These are phyloP conservation scores for Lactarius hengduanensis DNA, from an alignment of 768 basidiomycete genomes.

Conservation along the genomic window DNA sequence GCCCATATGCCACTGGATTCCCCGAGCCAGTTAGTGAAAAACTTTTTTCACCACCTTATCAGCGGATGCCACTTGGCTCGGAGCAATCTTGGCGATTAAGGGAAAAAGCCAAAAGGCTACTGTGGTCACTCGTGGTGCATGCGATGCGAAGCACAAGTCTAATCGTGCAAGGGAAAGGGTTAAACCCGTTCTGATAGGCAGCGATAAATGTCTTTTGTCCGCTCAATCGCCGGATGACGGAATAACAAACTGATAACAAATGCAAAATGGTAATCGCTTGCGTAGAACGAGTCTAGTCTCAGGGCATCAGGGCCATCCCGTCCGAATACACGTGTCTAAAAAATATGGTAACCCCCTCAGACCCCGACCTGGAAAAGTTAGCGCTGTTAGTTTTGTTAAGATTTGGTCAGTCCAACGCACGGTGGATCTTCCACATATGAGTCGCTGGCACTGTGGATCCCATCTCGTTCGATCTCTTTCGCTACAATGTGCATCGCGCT, in stretches of 20 bases:
- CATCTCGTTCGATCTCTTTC: slow-evolving; percentile 60
- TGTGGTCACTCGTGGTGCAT: no score
- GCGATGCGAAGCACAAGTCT: background rate
- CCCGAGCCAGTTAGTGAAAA: slow-evolving; percentile 29
- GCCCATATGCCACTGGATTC: slow-evolving; percentile 5
- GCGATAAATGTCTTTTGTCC: background rate
- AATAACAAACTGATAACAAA: background rate
- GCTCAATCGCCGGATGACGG: background rate
- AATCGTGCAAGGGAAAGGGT: background rate
- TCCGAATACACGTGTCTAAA: slow-evolving; percentile 27
- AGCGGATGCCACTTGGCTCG: slow-evolving; percentile 21
- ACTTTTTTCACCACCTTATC: slow-evolving; percentile 13
- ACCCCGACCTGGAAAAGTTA: slow-evolving; percentile 14
- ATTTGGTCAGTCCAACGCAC: slow-evolving; percentile 40
- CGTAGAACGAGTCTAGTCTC: background rate
- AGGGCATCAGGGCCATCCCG: slow-evolving; percentile 30
- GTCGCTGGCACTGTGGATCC: slow-evolving; percentile 45
- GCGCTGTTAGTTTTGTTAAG: background rate
- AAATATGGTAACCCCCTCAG: slow-evolving; percentile 22
- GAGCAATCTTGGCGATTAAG: slow-evolving; percentile 13
- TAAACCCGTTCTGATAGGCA: background rate
- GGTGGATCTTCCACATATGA: slow-evolving; percentile 41
- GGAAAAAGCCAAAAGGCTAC: background rate
- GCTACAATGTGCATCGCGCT: slow-evolving; percentile 58
- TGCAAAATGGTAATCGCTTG: background rate